These are phyloP conservation scores for Gossypium mustelinum DNA, from an alignment of 345 rosid genomes.

Conservation along the genomic window DNA sequence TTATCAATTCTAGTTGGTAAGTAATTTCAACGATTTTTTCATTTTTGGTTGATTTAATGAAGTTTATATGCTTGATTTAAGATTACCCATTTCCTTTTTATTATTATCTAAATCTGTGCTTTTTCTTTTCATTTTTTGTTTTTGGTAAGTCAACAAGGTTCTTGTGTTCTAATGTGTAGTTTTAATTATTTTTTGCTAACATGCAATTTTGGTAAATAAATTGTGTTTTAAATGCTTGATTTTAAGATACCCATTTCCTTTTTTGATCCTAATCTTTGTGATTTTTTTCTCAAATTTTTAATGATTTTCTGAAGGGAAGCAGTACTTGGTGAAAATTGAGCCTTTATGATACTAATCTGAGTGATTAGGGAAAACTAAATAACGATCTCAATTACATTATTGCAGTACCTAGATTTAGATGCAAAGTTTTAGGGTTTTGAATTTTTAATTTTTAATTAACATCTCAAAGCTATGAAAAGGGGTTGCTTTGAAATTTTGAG, in stretches of 20 bases:
- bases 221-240: not conserved
- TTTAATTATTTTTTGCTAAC: not conserved
- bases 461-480: too few relatives aligned
- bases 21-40: constrained; percentile 11
- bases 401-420: too few relatives aligned
- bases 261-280: not conserved
- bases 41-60: not conserved
- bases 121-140: too few relatives aligned
- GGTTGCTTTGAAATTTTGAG: too few relatives aligned
- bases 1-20: constrained; percentile 88
- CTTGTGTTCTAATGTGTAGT: not conserved
- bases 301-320: too few relatives aligned
- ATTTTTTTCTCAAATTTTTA: not conserved
- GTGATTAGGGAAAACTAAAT: not conserved
- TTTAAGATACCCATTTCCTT: constrained; percentile 6
- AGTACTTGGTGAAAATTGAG: too few relatives aligned
- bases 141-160: too few relatives aligned
- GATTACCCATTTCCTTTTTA: not conserved
- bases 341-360: not conserved
- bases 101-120: too few relatives aligned
- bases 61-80: not conserved
- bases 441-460: too few relatives aligned
- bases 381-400: too few relatives aligned
- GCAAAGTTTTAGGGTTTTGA: too few relatives aligned
- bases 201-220: not conserved